Evolutionary conservation across 768 basidiomycete genomes (phyloP), one percentile per base, ranked within the genome.

Genomic region (Lactifluus rugatus): DNA sequence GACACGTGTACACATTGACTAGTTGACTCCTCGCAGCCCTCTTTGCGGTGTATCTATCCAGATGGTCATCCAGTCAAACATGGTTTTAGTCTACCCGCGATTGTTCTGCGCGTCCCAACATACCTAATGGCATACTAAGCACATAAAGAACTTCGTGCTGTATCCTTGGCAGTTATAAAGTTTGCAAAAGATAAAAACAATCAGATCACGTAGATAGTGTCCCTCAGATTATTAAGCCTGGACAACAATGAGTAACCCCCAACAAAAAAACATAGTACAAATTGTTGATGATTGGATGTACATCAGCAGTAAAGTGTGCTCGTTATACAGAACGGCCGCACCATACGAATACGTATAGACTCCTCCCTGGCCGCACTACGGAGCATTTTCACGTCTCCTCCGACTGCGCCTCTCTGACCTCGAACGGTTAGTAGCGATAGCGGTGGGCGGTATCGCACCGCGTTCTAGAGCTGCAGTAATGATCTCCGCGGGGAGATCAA

Each of bases 401-500:
- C 76, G 77, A 57, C 83, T 76, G 58, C 81, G 81, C 69, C 86
- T 75, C 59, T 82, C 82, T 37, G 80, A 76, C 48, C 77, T 72
- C 32, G 74, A 72, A 61, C 74, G 73, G 64, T 79, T 79, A 7
- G 48, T 44, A 25, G 82, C 81, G 37, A 86, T 73, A 3, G 80
- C 73, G 58, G 75, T 79, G 9, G 77, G 64, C n/a, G 88, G 86
- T 34, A 88, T 73, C 16, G 79, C 70, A 45, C 75, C 77, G 8
- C 86, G 86, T 71, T 93, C 93, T 64, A 96, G 72, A 8, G 93
- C 91, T 48, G 90, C 89, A 23, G 89, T 81, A 65, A 96, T 93
- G 57, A 95, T 81, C 64, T 96, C 93, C 34, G 93, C 90, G 25
- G 93, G 93, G 34, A 96, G 75, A 71, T 96, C 91, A 48, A 94